Percentiles rank a stretch among this genome's conserved stretches.
Conservation (phyloP, 192 early-diverging fungal genomes). For the Umbelopsis isabellina region DNA sequence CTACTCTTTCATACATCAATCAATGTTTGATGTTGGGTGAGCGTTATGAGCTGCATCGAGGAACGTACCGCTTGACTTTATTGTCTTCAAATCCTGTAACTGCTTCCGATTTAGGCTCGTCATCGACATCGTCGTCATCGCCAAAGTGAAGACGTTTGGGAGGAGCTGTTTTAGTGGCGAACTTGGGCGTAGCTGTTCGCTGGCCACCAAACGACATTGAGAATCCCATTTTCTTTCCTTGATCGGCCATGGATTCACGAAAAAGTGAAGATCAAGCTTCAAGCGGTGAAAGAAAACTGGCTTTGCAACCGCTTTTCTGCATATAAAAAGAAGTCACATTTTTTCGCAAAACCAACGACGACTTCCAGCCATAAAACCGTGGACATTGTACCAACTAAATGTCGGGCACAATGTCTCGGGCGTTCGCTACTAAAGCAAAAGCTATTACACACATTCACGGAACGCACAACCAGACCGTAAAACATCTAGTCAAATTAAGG, state of each 20-base stretch:
- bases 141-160: constrained; percentile 33
- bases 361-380: background rate
- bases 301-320: no score
- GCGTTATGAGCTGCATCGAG: background rate
- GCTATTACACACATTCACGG: constrained; percentile 21
- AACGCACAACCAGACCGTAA: constrained; percentile 22
- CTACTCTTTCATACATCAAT: no score
- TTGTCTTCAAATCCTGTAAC: constrained; percentile 54
- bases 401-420: background rate
- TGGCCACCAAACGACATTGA: constrained; percentile 14
- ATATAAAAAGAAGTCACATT: background rate
- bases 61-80: constrained; percentile 43
- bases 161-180: constrained; percentile 3
- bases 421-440: background rate
- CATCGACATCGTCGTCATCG: constrained; percentile 46
- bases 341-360: background rate
- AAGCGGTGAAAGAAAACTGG: background rate
- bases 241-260: constrained; percentile 5
- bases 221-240: constrained; percentile 18
- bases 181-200: constrained; percentile 8
- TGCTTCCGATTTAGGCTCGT: constrained; percentile 37
- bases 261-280: no score
- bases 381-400: background rate
- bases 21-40: no score
- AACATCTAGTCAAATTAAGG: constrained; percentile 37